Evolutionary conservation across 768 basidiomycete species (phyloP).

Genomic region (Pleurotus ostreatus): DNA sequence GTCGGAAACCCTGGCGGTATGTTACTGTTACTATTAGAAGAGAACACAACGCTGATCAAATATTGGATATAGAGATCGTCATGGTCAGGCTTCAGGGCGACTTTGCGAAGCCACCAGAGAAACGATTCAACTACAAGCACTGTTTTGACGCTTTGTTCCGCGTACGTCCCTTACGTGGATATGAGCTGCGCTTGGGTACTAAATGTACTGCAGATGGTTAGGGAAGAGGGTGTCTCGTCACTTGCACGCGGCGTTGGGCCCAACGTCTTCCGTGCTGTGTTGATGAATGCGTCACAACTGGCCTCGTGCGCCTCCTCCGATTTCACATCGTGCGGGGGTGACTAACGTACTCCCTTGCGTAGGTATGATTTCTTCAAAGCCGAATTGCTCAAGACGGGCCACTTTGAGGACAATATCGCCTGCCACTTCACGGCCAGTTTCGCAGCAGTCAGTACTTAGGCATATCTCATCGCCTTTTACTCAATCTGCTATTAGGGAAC

Average conservation of each 20-base stretch:
- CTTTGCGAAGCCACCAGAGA: constrained; percentile 83
- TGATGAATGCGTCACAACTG: constrained; percentile 92
- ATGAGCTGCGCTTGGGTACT: too few species aligned
- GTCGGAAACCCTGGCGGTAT: constrained; percentile 86
- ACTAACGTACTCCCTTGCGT: background rate
- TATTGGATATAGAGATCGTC: constrained; percentile 51
- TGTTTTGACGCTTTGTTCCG: constrained; percentile 85
- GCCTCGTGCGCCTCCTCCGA: constrained; percentile 59
- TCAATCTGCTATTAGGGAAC: constrained; percentile 52
- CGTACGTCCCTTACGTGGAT: constrained; percentile 38
- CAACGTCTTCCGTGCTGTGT: constrained; percentile 78
- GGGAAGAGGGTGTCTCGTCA: constrained; percentile 79
- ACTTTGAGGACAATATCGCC: constrained; percentile 78
- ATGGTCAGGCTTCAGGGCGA: constrained; percentile 90
- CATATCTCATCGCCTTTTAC: background rate
- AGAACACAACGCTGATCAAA: background rate
- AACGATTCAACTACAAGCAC: constrained; percentile 87
- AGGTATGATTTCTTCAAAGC: constrained; percentile 93
- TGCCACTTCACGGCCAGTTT: constrained; percentile 87
- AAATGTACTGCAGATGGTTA: constrained; percentile 59
- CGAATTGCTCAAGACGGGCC: constrained; percentile 64
- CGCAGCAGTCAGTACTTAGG: constrained; percentile 57
- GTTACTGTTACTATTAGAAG: constrained; percentile 13
- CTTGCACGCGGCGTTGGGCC: constrained; percentile 76
- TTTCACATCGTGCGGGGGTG: background rate